A percentile compares a stretch with the other conserved stretches of the same genome.
Conservation (phyloP, 2,329 filamentous ascomycete genomes). For the Aspergillus spinulosporus region DNA sequence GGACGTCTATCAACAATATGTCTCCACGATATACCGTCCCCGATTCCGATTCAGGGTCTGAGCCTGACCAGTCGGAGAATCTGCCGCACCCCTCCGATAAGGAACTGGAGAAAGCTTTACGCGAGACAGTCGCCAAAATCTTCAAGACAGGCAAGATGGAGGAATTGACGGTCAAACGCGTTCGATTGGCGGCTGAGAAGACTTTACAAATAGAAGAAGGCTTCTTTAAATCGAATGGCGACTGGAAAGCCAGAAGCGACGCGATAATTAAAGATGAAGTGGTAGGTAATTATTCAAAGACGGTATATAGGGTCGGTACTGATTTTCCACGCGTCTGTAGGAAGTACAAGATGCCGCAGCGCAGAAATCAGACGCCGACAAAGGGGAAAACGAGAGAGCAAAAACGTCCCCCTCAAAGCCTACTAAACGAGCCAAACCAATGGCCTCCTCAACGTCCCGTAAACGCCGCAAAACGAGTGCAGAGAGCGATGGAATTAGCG, state of each 20-base stretch:
- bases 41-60: conserved; percentile 28
- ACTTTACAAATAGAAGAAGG: conserved; percentile 53
- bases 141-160: conserved; percentile 46
- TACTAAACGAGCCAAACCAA: conserved; percentile 32
- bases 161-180: conserved; percentile 58
- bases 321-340: conserved; percentile 22
- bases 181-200: conserved; percentile 55
- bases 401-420: conserved; percentile 21
- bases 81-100: conserved; percentile 33
- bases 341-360: conserved; percentile 33
- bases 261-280: conserved; percentile 55
- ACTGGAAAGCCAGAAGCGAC: conserved; percentile 59
- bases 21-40: conserved; percentile 33
- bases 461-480: conserved; percentile 39
- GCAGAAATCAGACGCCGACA: conserved; percentile 16
- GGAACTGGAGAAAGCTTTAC: conserved; percentile 39
- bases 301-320: background rate
- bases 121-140: conserved; percentile 39
- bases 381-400: conserved; percentile 15
- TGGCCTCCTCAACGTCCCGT: conserved; percentile 25
- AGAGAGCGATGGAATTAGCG: conserved; percentile 20
- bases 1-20: conserved; percentile 24
- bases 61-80: conserved; percentile 25
- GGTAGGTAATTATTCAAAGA: conserved; percentile 34
- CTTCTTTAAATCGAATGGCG: conserved; percentile 55